Percentiles rank a stretch among this genome's conserved stretches.
These are phyloP conservation scores for Kwoniella botswanensis DNA, from an alignment of 768 basidiomycete genomes.

Conservation along the genomic window DNA sequence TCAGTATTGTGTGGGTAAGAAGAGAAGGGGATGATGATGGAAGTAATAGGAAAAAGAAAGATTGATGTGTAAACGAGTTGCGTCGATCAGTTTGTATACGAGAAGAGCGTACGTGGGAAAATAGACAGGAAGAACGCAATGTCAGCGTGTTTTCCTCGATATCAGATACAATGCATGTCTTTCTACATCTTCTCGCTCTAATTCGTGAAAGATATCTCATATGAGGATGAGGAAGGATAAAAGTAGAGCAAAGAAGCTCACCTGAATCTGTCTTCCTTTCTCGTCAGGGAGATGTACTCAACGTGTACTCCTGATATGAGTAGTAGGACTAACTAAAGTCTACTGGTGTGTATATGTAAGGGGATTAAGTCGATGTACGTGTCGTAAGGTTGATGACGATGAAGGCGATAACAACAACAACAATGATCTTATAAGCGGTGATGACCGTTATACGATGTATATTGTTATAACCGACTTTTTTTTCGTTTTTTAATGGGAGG, in stretches of 20 bases:
- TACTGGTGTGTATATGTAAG: neutral
- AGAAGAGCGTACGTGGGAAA: conserved; percentile 3
- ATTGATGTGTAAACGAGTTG: neutral
- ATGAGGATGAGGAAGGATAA: neutral
- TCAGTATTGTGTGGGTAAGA: conserved; percentile 5
- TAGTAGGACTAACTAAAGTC: conserved; percentile 17
- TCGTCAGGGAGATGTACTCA: neutral
- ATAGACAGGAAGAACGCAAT: neutral
- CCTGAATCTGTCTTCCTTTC: conserved; percentile 6
- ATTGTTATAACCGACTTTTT: neutral
- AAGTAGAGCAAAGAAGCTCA: conserved; percentile 1
- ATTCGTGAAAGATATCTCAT: neutral
- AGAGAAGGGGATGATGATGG: neutral
- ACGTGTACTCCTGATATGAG: neutral
- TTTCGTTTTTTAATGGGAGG: conserved; percentile 6
- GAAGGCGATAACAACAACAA: conserved; percentile 19
- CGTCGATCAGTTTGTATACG: conserved; percentile 13
- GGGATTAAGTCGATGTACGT: neutral
- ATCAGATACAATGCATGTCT: neutral
- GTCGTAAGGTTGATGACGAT: conserved; percentile 2
- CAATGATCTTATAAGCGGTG: conserved; percentile 16
- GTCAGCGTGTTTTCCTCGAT: conserved; percentile 2
- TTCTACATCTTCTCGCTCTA: too few relatives aligned
- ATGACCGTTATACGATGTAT: conserved; percentile 18
- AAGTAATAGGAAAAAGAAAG: neutral